These are phyloP conservation scores for Salvia rosmarinus DNA, from an alignment of 257 asterid species.

Conservation along the genomic window DNA sequence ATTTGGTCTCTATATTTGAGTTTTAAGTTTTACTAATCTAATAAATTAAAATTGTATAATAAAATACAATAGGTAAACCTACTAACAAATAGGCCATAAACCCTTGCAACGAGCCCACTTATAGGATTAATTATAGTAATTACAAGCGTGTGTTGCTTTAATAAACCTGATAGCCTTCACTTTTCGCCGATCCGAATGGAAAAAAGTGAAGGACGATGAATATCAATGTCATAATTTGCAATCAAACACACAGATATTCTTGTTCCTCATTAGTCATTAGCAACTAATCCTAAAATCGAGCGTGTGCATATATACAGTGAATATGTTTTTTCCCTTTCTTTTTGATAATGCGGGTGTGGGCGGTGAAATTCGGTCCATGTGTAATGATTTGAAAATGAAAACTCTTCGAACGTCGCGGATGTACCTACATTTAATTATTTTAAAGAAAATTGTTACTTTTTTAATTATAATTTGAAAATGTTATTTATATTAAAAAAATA, in stretches of 20 bases:
- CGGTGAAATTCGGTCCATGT: too few species aligned
- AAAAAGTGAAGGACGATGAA: constrained; percentile 38
- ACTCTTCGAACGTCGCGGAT: too few species aligned
- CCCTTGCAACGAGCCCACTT: constrained; percentile 39
- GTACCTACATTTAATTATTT: too few species aligned
- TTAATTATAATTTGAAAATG: too few species aligned
- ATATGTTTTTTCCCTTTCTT: too few species aligned
- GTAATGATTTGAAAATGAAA: too few species aligned
- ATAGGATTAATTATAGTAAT: constrained; percentile 29
- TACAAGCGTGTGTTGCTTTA: constrained; percentile 49
- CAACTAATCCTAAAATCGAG: neutral
- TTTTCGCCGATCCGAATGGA: constrained; percentile 44
- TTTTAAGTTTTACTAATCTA: constrained; percentile 34
- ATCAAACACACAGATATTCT: constrained; percentile 29
- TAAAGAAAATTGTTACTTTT: too few species aligned
- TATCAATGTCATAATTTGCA: constrained; percentile 35
- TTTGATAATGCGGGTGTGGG: too few species aligned
- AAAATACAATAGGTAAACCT: constrained; percentile 45
- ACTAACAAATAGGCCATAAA: constrained; percentile 37
- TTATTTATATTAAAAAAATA: too few species aligned
- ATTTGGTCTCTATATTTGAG: constrained; percentile 44
- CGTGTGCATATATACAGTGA: neutral
- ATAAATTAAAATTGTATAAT: constrained; percentile 11
- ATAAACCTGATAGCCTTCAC: constrained; percentile 30
- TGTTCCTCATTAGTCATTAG: constrained; percentile 26